Evolutionary conservation across 768 basidiomycete species (phyloP), one percentile per base, ranked within the genome.

Genomic region (Macrolepiota albuminosa): DNA sequence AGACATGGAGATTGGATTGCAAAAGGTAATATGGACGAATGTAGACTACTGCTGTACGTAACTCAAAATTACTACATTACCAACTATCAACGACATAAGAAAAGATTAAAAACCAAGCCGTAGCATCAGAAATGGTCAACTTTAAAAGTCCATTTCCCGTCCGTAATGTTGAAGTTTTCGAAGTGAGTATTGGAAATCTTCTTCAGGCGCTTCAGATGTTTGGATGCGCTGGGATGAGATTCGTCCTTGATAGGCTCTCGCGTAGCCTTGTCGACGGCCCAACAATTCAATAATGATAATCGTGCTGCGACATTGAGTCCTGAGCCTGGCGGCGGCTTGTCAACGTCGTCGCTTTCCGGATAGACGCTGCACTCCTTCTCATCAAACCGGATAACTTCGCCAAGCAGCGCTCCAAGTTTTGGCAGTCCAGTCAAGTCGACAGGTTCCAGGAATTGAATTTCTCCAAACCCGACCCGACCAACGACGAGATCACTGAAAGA

Each of bases 361-460:
- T 99, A 98, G 40, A 98, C 95, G 51, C 85, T 89, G 68, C 93
- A 91, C 71, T 95, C 93, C 78, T 91, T 91, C 71, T 93, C 88
- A 61, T 91, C 88, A 70, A 99, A 95, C 49, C 88, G 81, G 29
- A 98, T 84, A 60, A 94, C 82, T 58, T 87, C 85, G n/a, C 95
- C 96, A 5, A 94, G 79, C 36, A 99, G 83, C 42, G 88, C 86
- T 7, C 86, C 84, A 42, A 98, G 81, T 68, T 87, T 88, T 16
- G 86, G 77, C 51, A 96, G 76, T 26, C 88, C 87, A 29, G 95
- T 97, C 59, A 99, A 82, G 69, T 98, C 94, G 37, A 92, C 86
- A 74, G 63, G 89, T 78, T 75, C 91, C 79, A 72, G 82, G 77
- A 87, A 96, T 82, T 71, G 82, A 75, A 98, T 88, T 72, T 94